Conservation (phyloP, 768 basidiomycete species). For the Lactarius psammicola region DNA sequence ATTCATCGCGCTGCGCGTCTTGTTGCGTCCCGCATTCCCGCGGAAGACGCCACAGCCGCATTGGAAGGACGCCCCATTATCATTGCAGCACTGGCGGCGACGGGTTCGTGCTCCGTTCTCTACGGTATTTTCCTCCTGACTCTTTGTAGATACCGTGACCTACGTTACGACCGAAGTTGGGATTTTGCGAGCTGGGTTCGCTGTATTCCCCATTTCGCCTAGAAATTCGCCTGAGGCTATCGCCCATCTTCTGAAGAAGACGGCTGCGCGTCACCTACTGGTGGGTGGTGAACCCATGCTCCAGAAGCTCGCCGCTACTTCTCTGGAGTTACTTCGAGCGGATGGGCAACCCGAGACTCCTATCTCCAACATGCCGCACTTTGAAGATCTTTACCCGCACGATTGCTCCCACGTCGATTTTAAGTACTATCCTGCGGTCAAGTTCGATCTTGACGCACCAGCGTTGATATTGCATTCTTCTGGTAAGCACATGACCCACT, state of each 20-base stretch:
- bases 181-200: slow-evolving; percentile 42
- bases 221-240: slow-evolving; percentile 46
- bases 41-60: slow-evolving; percentile 12
- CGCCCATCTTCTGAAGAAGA: slow-evolving; percentile 33
- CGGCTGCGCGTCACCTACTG: slow-evolving; percentile 36
- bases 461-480: slow-evolving; percentile 35
- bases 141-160: slow-evolving; percentile 29
- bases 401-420: slow-evolving; percentile 15
- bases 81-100: slow-evolving; percentile 26
- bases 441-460: slow-evolving; percentile 26
- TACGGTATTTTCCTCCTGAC: background rate
- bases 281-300: slow-evolving; percentile 28
- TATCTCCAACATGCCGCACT: slow-evolving; percentile 28
- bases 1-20: slow-evolving; percentile 29
- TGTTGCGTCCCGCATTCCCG: slow-evolving; percentile 15
- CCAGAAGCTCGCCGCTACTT: slow-evolving; percentile 23
- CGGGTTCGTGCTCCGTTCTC: slow-evolving; percentile 23
- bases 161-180: slow-evolving; percentile 34
- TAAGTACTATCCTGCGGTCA: slow-evolving; percentile 21
- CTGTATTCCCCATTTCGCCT: slow-evolving; percentile 41
- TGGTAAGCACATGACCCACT: slow-evolving; percentile 22
- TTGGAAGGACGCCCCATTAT: slow-evolving; percentile 26
- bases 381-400: slow-evolving; percentile 30
- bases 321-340: slow-evolving; percentile 16
- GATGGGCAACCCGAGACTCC: slow-evolving; percentile 11